Conservation (phyloP, 1,139 yeast genomes). For the Petasospora fabianii region DNA sequence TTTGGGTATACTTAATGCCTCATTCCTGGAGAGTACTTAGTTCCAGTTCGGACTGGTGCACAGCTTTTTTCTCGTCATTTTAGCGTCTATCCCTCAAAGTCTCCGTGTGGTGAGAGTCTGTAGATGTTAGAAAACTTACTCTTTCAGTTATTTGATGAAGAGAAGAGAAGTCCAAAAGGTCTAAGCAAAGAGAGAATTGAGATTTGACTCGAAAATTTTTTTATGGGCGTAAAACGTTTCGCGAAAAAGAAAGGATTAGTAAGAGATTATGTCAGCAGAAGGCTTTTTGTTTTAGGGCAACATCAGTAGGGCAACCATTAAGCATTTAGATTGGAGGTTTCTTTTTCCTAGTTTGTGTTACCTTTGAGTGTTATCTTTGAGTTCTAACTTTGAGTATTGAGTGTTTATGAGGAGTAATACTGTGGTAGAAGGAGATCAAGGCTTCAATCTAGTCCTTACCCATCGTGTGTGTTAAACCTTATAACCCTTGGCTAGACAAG, state of each 20-base stretch:
- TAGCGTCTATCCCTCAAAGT: not conserved
- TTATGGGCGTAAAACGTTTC: not conserved
- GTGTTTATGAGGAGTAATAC: too few species aligned
- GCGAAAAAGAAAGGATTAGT: not conserved
- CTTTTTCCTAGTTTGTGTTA: too few species aligned
- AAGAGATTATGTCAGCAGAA: too few species aligned
- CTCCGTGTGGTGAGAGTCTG: not conserved
- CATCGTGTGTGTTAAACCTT: too few species aligned
- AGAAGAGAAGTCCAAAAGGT: not conserved
- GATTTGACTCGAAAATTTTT: not conserved
- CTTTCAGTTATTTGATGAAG: not conserved
- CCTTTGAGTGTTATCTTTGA: too few species aligned
- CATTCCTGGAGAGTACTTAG: constrained; percentile 26
- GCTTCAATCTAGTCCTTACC: too few species aligned
- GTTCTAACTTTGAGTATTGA: too few species aligned
- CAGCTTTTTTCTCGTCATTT: constrained; percentile 29
- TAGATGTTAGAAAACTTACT: not conserved
- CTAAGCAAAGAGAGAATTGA: not conserved
- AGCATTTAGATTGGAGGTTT: too few species aligned
- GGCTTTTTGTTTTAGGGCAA: too few species aligned
- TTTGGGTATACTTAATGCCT: constrained; percentile 31
- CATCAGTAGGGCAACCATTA: too few species aligned
- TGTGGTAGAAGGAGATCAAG: too few species aligned
- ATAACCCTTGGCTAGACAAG: too few species aligned
- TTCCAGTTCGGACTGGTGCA: constrained; percentile 30